Evolutionary conservation across 495 filamentous ascomycete species (phyloP).

Genomic region (Lasiosphaeriaceae sp.): DNA sequence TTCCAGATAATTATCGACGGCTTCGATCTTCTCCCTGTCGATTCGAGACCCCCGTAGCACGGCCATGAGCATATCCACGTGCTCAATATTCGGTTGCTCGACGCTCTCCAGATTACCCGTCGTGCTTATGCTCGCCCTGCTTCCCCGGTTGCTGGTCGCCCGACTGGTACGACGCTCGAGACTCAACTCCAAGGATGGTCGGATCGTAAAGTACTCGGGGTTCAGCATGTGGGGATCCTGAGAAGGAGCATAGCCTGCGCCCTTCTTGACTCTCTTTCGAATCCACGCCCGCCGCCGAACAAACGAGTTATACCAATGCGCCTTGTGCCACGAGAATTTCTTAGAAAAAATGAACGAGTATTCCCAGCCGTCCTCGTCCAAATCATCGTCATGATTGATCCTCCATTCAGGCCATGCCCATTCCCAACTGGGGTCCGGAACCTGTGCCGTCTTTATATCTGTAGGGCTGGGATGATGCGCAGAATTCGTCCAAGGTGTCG

Average conservation of each 20-base stretch:
- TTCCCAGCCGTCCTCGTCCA: slow-evolving; percentile 90
- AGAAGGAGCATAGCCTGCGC: slow-evolving; percentile 23
- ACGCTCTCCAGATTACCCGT: background rate
- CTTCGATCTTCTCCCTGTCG: slow-evolving; percentile 86
- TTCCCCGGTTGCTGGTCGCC: slow-evolving; percentile 15
- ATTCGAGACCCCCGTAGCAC: slow-evolving; percentile 65
- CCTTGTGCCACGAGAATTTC: slow-evolving; percentile 83
- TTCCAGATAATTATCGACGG: slow-evolving; percentile 72
- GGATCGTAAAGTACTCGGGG: slow-evolving; percentile 85
- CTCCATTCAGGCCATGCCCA: slow-evolving; percentile 97
- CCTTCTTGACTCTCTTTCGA: slow-evolving; percentile 68
- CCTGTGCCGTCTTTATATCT: slow-evolving; percentile 83
- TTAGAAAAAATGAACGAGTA: slow-evolving; percentile 84
- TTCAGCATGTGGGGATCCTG: slow-evolving; percentile 62
- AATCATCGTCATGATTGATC: slow-evolving; percentile 79
- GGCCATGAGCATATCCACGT: slow-evolving; percentile 62
- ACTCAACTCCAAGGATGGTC: slow-evolving; percentile 34
- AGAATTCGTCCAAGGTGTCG: slow-evolving; percentile 77
- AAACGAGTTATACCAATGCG: slow-evolving; percentile 88
- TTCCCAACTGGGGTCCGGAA: slow-evolving; percentile 93
- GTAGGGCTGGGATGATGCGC: slow-evolving; percentile 70
- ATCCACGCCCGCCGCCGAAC: slow-evolving; percentile 88
- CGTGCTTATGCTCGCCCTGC: slow-evolving; percentile 23
- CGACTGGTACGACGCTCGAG: slow-evolving; percentile 34
- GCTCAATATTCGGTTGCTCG: slow-evolving; percentile 47